Conservation (phyloP, 2,329 filamentous ascomycete genomes). For the Pseudogymnoascus pannorum region DNA sequence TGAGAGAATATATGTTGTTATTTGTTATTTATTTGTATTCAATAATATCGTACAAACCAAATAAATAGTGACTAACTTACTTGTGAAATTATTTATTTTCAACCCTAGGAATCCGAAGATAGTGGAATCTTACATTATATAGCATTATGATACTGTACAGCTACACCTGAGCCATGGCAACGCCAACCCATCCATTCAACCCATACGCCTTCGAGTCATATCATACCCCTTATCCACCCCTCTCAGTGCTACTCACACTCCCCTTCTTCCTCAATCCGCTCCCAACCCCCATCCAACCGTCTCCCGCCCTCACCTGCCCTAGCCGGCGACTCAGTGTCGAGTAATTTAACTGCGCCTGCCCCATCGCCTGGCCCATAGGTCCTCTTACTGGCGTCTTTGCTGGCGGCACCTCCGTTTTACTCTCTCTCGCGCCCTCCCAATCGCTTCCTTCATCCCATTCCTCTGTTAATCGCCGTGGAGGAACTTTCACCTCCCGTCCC, state of each 20-base stretch:
- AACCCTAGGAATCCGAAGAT: not conserved
- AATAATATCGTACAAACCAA: not conserved
- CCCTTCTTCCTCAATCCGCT: constrained; percentile 27
- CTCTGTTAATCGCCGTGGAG: constrained; percentile 14
- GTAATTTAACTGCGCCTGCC: constrained; percentile 20
- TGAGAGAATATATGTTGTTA: no score
- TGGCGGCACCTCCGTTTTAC: constrained; percentile 15
- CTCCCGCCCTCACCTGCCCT: constrained; percentile 23
- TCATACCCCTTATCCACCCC: not conserved
- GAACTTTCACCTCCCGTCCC: constrained; percentile 12
- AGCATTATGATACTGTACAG: not conserved
- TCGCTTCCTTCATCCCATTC: constrained; percentile 21
- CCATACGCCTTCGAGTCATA: not conserved
- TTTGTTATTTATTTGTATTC: no score
- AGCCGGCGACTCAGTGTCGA: constrained; percentile 24
- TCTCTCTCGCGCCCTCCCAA: constrained; percentile 21
- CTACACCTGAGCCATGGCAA: not conserved
- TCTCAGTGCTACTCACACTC: constrained; percentile 9
- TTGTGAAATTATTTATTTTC: not conserved
- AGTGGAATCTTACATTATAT: not conserved
- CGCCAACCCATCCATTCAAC: not conserved
- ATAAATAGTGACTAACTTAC: not conserved
- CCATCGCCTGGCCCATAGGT: constrained; percentile 20
- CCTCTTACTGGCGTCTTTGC: constrained; percentile 17
- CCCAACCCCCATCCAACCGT: constrained; percentile 23